phyloP scores from a whole-genome alignment of 2,329 filamentous ascomycete genomes.

The Claviceps maximensis region DNA sequence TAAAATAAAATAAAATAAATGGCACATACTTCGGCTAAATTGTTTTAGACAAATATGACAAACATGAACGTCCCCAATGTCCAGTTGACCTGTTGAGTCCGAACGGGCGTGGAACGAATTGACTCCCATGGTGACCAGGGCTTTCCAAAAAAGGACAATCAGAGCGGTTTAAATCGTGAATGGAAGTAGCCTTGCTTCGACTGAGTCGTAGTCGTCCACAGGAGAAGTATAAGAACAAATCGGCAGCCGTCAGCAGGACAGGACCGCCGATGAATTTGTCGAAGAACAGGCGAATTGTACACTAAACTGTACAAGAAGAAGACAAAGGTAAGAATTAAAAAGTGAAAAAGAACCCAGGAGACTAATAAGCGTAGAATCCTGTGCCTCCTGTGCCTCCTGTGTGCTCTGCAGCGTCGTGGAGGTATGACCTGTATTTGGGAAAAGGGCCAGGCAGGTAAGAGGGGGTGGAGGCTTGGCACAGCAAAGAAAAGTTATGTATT shows the following conservation, averaged over 20 bases:
- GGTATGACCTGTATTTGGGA: too few species aligned
- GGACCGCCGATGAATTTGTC: background rate
- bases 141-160: background rate
- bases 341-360: background rate
- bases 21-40: constrained; percentile 7
- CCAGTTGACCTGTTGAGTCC: constrained; percentile 1
- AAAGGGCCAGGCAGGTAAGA: too few species aligned
- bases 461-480: too few species aligned
- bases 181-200: background rate
- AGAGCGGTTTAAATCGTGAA: too few species aligned
- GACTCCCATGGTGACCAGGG: constrained; percentile 1
- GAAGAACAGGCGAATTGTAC: background rate
- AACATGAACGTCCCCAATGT: constrained; percentile 5
- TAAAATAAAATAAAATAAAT: background rate
- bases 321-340: background rate
- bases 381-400: too few species aligned
- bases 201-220: background rate
- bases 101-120: constrained; percentile 3
- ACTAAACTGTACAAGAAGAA: too few species aligned
- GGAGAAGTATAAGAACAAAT: background rate
- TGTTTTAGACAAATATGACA: constrained; percentile 8
- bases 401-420: too few species aligned
- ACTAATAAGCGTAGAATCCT: too few species aligned
- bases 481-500: too few species aligned
- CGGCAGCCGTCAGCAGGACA: background rate